Percentiles rank a stretch among this genome's conserved stretches.
These are phyloP conservation scores for Aspergillus campestris DNA, from an alignment of 495 filamentous ascomycete species.

Conservation along the genomic window DNA sequence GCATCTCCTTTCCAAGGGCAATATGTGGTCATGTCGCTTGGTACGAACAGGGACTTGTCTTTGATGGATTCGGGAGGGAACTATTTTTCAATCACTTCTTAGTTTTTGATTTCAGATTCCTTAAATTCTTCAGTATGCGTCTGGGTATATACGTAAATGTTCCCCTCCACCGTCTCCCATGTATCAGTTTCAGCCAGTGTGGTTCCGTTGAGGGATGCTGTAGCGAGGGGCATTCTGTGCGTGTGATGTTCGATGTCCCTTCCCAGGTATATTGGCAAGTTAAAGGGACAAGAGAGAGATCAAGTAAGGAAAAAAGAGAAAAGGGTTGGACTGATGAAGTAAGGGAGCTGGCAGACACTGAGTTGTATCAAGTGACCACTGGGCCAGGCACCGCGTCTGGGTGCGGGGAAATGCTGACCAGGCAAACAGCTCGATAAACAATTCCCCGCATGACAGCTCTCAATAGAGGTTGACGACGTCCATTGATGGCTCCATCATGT, in stretches of 20 bases:
- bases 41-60: constrained; percentile 37
- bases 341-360: too few species aligned
- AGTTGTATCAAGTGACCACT: too few species aligned
- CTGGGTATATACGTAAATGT: constrained; percentile 51
- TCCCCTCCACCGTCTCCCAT: constrained; percentile 63
- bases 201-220: constrained; percentile 48
- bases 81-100: constrained; percentile 9
- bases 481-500: too few species aligned
- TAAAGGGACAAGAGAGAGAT: too few species aligned
- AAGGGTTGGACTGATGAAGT: too few species aligned
- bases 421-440: too few species aligned
- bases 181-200: constrained; percentile 51
- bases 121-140: not conserved
- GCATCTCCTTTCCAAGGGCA: constrained; percentile 68
- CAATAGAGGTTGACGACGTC: too few species aligned
- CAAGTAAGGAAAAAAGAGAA: too few species aligned
- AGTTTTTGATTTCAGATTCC: constrained; percentile 2
- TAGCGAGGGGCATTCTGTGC: constrained; percentile 41
- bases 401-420: too few species aligned
- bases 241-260: not conserved
- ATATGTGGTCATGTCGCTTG: constrained; percentile 41
- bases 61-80: constrained; percentile 29
- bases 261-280: too few species aligned
- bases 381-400: too few species aligned
- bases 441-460: too few species aligned